Evolutionary conservation across 495 filamentous ascomycete genomes (phyloP), one percentile per base, ranked within the genome.

Genomic region (Aspergillus sclerotioniger): DNA sequence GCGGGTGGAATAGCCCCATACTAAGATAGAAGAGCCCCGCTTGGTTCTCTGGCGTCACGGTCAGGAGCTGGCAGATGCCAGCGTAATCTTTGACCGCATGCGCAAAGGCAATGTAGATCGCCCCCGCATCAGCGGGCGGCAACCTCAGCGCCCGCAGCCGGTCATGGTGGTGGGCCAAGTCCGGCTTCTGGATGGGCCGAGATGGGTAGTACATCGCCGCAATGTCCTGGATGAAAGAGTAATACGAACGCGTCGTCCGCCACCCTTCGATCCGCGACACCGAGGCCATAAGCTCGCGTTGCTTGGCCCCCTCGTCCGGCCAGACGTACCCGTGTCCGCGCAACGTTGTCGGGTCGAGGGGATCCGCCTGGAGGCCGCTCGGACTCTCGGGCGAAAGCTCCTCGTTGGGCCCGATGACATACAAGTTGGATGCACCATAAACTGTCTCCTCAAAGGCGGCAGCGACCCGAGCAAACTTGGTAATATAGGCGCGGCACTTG

Each of bases 391-490:
- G 74, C 3, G 73, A 73, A 3, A 75, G 51, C 35, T 79, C 76
- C 54, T 80, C 77, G 17, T 74, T 75, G n/a, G 76, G 76, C 28
- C 86, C 86, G 12, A 91, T 91, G 47, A 95, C 90, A 67, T 92
- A 91, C n/a, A 98, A 80, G 25, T 92, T 89, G 50, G 87, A 91
- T 16, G 89, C 89, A 16, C 94, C 95, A 62, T 93, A 97, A 6
- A 99, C 94, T 25, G 84, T 84, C 71, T 98, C 94, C 69, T 99
- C 94, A 63, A 98, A 98, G 12, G 91, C 91, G 1, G 94, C 91
- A 6, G 94, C 87, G 35, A 98, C 86, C 15, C 93, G 85, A 6
- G 90, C 91, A 73, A 99, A 98, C 66, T 91, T 91, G 51, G 86
- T 77, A 13, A 97, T 86, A 83, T 92, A 98, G 49, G 89, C 87